These are phyloP conservation scores for Aspergillus melleus DNA, from an alignment of 2,329 filamentous ascomycete genomes.

Conservation along the genomic window DNA sequence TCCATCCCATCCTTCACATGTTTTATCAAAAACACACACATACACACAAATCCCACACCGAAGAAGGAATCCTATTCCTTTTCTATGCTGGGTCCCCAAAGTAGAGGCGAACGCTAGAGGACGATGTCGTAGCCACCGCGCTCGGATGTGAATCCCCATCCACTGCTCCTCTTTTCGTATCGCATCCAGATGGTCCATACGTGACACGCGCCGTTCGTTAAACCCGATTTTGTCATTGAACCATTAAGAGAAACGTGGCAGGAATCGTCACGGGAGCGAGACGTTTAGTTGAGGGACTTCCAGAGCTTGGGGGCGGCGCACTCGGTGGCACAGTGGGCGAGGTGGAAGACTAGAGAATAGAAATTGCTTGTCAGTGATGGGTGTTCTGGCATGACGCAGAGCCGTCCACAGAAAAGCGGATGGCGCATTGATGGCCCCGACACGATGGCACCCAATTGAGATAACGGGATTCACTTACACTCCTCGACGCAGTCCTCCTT, in stretches of 20 bases:
- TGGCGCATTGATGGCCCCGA: no score
- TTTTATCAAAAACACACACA: constrained; percentile 6
- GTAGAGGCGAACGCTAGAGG: neutral
- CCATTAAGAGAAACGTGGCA: constrained; percentile 18
- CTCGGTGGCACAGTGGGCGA: constrained; percentile 88
- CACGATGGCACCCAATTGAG: neutral
- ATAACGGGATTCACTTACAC: constrained; percentile 65
- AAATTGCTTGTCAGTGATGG: constrained; percentile 11
- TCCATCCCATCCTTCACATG: constrained; percentile 19
- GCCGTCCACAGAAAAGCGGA: neutral
- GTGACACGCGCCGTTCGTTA: constrained; percentile 2
- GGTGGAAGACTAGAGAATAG: constrained; percentile 82
- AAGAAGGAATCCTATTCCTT: constrained; percentile 6
- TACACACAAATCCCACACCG: constrained; percentile 13
- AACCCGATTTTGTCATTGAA: constrained; percentile 15
- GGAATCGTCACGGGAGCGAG: constrained; percentile 16
- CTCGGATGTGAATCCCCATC: constrained; percentile 3
- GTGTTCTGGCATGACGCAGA: neutral
- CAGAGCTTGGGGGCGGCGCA: constrained; percentile 98
- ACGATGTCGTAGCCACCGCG: neutral
- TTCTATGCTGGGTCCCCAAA: constrained; percentile 2
- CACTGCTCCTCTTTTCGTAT: constrained; percentile 12
- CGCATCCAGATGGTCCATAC: constrained; percentile 5
- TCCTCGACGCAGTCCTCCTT: constrained; percentile 98
- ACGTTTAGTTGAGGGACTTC: constrained; percentile 79